Evolutionary conservation across 805 yeast species (phyloP).

Genomic region (Ogataea paraovalis): DNA sequence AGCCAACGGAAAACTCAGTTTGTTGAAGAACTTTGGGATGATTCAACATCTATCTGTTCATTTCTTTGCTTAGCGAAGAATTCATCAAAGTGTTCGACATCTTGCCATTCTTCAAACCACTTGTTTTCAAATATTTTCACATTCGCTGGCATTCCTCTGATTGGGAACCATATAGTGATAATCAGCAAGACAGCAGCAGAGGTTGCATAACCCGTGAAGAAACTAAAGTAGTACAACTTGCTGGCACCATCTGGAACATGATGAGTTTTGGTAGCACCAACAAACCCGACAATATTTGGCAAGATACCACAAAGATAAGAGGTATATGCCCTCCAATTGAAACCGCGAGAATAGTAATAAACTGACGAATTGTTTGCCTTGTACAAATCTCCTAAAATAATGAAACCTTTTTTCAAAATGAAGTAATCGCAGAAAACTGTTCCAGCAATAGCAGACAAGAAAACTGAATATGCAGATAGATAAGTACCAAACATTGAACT

Average conservation of each 20-base stretch:
- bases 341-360: constrained; percentile 64
- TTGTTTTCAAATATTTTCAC: constrained; percentile 43
- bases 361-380: constrained; percentile 37
- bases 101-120: constrained; percentile 61
- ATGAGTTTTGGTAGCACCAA: constrained; percentile 71
- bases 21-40: not conserved
- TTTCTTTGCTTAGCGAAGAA: constrained; percentile 8
- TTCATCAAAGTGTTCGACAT: constrained; percentile 59
- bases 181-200: constrained; percentile 53
- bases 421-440: constrained; percentile 65
- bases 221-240: constrained; percentile 67
- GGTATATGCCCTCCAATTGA: constrained; percentile 79
- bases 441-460: constrained; percentile 81
- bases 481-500: constrained; percentile 76
- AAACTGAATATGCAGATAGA: constrained; percentile 75
- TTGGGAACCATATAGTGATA: constrained; percentile 50
- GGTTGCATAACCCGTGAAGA: constrained; percentile 68
- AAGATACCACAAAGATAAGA: constrained; percentile 79
- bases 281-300: constrained; percentile 85
- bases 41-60: not conserved
- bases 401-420: constrained; percentile 68
- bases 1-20: too few species aligned
- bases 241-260: constrained; percentile 75
- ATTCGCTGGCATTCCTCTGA: constrained; percentile 37
- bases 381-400: constrained; percentile 64